Base-by-base conservation (phyloP, 2,329 filamentous ascomycete species). In the Colletotrichum spinosum region DNA sequence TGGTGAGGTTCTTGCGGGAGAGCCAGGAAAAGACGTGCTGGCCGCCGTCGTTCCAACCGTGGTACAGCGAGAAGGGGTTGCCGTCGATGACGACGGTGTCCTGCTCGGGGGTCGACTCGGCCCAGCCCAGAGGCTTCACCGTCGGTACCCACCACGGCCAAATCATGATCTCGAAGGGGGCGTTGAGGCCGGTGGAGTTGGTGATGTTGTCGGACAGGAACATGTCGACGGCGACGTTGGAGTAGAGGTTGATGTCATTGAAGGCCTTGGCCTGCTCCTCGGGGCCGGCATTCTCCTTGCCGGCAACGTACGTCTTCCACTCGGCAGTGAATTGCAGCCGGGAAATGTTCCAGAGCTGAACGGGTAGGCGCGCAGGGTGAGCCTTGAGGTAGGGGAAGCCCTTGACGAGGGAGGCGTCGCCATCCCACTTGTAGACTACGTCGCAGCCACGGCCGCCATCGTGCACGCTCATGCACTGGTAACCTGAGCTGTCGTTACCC, bases 221-320 rank as follows among this genome's bases (percentile, higher is more conserved):
- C 63, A 66, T 66, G 17, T 66, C 63, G 13, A 66, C 59, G 25
- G 65, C 62, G 49, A 67, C 65, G 45, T 67, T 67, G 61, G 65
- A 45, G 49, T 61, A 55, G 11, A 67, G 61, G 9, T 33, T 44
- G 57, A 67, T 55, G 41, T 65, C 61, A 17, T 56, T 17, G 17
- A 65, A 65, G 15, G 49, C 37, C 25, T 37, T 46, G 10, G 62
- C 61, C 49, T 60, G 51, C 39, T 65, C 61, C 5, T 66, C 58
- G 42, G 38, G 35, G 34, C 52, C 44, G 37, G 48, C 63, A 15
- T 48, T 44, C 42, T 66, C 63, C 42, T 66, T 63, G 46, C 63
- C 63, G 37, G 53, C 38, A 41, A 66, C 63, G 6, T 49, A 66
- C 2, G 63, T 66, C 48, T 63, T 52, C 63, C 63, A 66, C 33